Evolutionary conservation across 169 alveolate genomes (phyloP).

Genomic region (Babesia bovis): DNA sequence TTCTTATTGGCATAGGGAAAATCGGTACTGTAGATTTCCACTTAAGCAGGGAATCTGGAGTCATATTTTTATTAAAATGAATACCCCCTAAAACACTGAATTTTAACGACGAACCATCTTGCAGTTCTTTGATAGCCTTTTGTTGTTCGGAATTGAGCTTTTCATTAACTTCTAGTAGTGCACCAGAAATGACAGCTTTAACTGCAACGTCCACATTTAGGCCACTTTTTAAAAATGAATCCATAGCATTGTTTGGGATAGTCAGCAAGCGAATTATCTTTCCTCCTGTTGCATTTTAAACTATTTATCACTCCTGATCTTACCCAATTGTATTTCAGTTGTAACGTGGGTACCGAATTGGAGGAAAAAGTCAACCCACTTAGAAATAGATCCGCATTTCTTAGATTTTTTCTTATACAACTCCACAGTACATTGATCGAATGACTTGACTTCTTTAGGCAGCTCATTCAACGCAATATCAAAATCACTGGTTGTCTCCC

Average conservation of each 20-base stretch:
- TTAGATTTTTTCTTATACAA: conserved; percentile 36
- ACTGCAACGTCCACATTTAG: conserved; percentile 45
- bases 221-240: conserved; percentile 43
- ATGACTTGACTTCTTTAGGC: conserved; percentile 20
- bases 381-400: conserved; percentile 30
- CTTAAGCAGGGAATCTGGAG: conserved; percentile 45
- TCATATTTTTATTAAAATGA: conserved; percentile 51
- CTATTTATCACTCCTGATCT: background rate
- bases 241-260: conserved; percentile 44
- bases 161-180: background rate
- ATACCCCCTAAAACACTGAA: conserved; percentile 67
- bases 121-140: conserved; percentile 26
- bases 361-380: conserved; percentile 62
- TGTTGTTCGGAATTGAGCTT: conserved; percentile 18
- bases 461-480: conserved; percentile 14
- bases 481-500: conserved; percentile 62
- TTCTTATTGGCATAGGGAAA: conserved; percentile 63
- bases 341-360: conserved; percentile 65
- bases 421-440: conserved; percentile 39
- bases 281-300: conserved; percentile 36
- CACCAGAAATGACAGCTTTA: conserved; percentile 50
- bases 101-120: conserved; percentile 36
- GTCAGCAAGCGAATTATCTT: conserved; percentile 44
- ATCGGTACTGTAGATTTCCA: conserved; percentile 64
- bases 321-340: conserved; percentile 54